Evolutionary conservation across 768 basidiomycete species (phyloP).

Genomic region (Tricholoma terreum): DNA sequence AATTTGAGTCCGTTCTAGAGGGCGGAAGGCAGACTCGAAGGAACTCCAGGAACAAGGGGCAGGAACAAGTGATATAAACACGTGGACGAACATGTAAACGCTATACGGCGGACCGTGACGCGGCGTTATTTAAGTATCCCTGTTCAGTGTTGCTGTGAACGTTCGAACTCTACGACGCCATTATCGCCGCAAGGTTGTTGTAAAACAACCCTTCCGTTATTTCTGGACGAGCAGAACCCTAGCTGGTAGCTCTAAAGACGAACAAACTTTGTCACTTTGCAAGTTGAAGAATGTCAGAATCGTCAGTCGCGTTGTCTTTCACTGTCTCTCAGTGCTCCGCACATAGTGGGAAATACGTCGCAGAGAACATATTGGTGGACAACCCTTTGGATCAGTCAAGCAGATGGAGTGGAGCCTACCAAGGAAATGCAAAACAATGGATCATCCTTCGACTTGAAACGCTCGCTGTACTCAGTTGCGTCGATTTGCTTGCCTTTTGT

Average conservation of each 20-base stretch:
- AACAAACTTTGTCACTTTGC: background rate
- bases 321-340: constrained; percentile 61
- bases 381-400: constrained; percentile 61
- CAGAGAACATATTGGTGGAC: constrained; percentile 68
- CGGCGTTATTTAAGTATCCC: too few relatives aligned
- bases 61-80: too few relatives aligned
- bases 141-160: too few relatives aligned
- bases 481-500: constrained; percentile 11
- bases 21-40: too few relatives aligned
- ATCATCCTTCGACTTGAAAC: constrained; percentile 62
- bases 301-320: constrained; percentile 38
- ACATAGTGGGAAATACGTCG: constrained; percentile 65
- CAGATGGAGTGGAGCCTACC: constrained; percentile 72
- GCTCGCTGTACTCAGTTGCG: constrained; percentile 64
- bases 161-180: background rate
- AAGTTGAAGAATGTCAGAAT: constrained; percentile 13
- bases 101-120: too few relatives aligned
- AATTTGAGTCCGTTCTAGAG: too few relatives aligned
- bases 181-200: too few relatives aligned
- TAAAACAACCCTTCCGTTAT: too few relatives aligned
- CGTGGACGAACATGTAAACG: constrained; percentile 30
- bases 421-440: constrained; percentile 64
- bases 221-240: background rate
- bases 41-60: too few relatives aligned
- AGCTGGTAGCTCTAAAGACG: background rate